A percentile compares a stretch with the other conserved stretches of the same genome.
phyloP scores from a whole-genome alignment of 1,284 basidiomycete genomes.

The Pseudozyma thailandica region DNA sequence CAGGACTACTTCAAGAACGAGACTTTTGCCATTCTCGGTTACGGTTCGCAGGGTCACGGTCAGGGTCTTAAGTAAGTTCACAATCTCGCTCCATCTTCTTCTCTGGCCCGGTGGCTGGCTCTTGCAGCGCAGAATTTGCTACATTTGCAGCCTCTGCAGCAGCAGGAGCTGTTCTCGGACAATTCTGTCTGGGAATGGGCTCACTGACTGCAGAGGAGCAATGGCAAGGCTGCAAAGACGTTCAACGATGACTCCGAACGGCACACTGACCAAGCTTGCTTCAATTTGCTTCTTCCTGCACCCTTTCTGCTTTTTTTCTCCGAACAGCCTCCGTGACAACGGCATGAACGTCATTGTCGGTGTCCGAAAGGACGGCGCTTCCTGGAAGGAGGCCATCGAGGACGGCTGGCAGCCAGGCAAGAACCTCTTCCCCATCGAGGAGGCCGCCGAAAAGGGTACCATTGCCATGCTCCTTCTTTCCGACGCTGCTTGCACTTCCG shows the following conservation, averaged over 20 bases:
- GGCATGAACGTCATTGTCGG: slow-evolving; percentile 98
- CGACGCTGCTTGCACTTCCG: slow-evolving; percentile 95
- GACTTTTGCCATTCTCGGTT: slow-evolving; percentile 90
- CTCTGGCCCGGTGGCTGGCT: no score
- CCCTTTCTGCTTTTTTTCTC: background rate
- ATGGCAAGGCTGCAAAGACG: background rate
- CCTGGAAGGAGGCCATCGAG: slow-evolving; percentile 93
- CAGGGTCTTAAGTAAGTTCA: slow-evolving; percentile 83
- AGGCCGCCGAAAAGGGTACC: slow-evolving; percentile 93
- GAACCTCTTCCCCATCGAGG: slow-evolving; percentile 97
- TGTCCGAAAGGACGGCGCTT: slow-evolving; percentile 95
- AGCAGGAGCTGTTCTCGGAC: background rate
- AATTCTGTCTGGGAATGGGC: background rate
- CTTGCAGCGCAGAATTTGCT: background rate
- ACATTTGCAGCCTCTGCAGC: background rate
- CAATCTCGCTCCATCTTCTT: background rate
- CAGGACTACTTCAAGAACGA: slow-evolving; percentile 98
- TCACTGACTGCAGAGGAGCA: background rate
- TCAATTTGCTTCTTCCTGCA: background rate
- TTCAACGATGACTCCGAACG: background rate
- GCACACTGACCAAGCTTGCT: slow-evolving; percentile 11
- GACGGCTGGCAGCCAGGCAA: slow-evolving; percentile 99
- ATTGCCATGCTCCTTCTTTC: slow-evolving; percentile 99
- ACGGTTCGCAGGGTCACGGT: slow-evolving; percentile 95
- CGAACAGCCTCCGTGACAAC: slow-evolving; percentile 84